Evolutionary conservation across 176 grass and related monocot genomes (phyloP), one percentile per base, ranked within the genome.

Genomic region (bread wheat (Triticum aestivum)): DNA sequence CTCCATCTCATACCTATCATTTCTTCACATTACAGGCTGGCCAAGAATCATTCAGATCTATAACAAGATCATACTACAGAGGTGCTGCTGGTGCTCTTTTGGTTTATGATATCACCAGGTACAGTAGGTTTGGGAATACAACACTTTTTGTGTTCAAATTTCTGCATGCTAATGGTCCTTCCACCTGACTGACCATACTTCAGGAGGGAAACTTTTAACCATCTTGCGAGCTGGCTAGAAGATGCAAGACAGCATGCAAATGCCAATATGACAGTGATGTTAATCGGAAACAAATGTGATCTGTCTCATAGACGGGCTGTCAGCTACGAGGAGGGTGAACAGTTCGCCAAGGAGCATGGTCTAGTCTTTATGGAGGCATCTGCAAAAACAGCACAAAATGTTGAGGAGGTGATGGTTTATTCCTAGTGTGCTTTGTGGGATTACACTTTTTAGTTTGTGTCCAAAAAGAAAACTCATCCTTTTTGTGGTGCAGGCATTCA

Each of bases 51-150:
- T 95, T 95, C 67, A 91, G 91, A 89, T 95, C 93, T 84, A 95
- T 95, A 61, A 95, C 93, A 56, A 92, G 91, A 89, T 95, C 93
- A 11, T 95, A 95, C 83, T 95, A 95, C 83, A 95, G 93, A 87
- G 93, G 93, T 8, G 93, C 91, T 86, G 91, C 93, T 86, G 93
- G 93, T 85, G 93, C 93, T 76, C 86, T 95, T 49, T 87, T 95
- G 85, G 93, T 95, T 61, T 93, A 95, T 91, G 93, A 93, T 71
- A 93, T 93, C 42, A 93, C 93, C 37, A 93, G 93, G 93, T 92
- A 80, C 20, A n/a, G 21, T 6, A 51, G 10, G 1, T 71, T 78
- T 83, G 12, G n/a, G 12, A 75, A 35, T 65, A 35, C 8, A 72
- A 75, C 1, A 17, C 9, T 75, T 13, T 37, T 7, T 20, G 3